Base-by-base conservation (phyloP, 257 asterid genomes). In the Verbena officinalis region DNA sequence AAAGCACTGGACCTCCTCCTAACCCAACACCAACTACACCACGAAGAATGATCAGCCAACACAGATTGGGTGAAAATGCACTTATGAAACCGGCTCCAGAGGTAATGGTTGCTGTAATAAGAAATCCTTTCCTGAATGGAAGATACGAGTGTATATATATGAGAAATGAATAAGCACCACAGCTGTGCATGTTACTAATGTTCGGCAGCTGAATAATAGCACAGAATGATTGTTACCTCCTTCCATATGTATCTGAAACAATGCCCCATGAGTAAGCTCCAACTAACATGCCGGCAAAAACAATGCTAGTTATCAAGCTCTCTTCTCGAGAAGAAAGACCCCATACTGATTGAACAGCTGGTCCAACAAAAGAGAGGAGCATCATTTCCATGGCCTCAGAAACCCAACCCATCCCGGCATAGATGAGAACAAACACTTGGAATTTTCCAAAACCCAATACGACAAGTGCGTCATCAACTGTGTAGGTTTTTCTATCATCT, bases 311-410 rank as follows among this genome's bases (percentile, higher is more conserved):
- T 27, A 89, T 70, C 51, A 84, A 65, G 87, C 95, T 83, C 76
- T 89, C 92, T 74, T 89, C 67, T 13, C 57, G 81, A 55, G 96
- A 74, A 65, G 95, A 84, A 65, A 89, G 86, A 48, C 65, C 75
- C 95, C 96, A 89, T 14, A 64, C 81, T 54, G 93, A 81, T 63
- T 81, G 89, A 15, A 89, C 89, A 53, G 95, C 90, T 68, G 93
- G 76, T 67, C 96, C 96, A 62, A 86, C 82, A 56, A 86, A 74
- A 49, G 95, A 80, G 39, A 89, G 90, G 61, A 86, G 85, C 95
- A 86, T 84, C 92, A 89, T 89, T 81, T 89, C 96, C 88, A 89
- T 82, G 66, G 95, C 90, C 71, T 89, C 96, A 33, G 93, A 82
- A 71, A 83, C 60, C 88, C 84, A 78, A 15, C 95, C 95, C 81